Conservation (phyloP, 257 asterid genomes). For the Apocynum venetum region DNA sequence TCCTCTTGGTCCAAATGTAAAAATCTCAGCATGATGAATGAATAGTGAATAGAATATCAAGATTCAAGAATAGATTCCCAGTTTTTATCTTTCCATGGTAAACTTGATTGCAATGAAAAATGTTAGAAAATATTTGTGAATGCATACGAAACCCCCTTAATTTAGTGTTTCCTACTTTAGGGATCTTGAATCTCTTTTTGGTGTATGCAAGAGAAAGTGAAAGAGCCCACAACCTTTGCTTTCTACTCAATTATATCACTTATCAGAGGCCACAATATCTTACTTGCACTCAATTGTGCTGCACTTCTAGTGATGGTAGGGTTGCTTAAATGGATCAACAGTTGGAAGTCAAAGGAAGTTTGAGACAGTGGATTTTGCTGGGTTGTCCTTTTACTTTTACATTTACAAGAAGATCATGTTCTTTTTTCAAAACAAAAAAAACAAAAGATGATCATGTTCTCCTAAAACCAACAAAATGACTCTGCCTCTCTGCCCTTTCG, state of each 20-base stretch:
- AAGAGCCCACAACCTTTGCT: neutral
- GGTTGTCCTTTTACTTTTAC: conserved; percentile 18
- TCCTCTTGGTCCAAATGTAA: too few species aligned
- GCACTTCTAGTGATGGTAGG: conserved; percentile 33
- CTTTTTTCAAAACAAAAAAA: too few species aligned
- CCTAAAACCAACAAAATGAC: conserved; percentile 32
- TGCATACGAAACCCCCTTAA: too few species aligned
- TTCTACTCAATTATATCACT: conserved; percentile 7
- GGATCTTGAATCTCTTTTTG: too few species aligned
- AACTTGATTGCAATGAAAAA: too few species aligned
- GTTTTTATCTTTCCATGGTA: too few species aligned
- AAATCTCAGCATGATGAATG: too few species aligned
- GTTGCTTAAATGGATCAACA: conserved; percentile 22
- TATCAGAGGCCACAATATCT: conserved; percentile 12
- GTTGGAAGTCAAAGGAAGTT: conserved; percentile 30
- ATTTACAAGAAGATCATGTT: conserved; percentile 30
- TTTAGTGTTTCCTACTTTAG: too few species aligned
- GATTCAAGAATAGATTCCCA: too few species aligned
- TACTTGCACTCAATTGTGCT: conserved; percentile 16
- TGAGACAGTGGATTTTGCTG: conserved; percentile 25
- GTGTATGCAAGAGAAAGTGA: neutral
- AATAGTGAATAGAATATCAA: too few species aligned
- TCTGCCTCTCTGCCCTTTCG: conserved; percentile 15
- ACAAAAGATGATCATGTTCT: too few species aligned
- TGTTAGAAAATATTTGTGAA: too few species aligned